Conservation (phyloP, 176 grass and related monocot genomes). For the Carex scoparia region DNA sequence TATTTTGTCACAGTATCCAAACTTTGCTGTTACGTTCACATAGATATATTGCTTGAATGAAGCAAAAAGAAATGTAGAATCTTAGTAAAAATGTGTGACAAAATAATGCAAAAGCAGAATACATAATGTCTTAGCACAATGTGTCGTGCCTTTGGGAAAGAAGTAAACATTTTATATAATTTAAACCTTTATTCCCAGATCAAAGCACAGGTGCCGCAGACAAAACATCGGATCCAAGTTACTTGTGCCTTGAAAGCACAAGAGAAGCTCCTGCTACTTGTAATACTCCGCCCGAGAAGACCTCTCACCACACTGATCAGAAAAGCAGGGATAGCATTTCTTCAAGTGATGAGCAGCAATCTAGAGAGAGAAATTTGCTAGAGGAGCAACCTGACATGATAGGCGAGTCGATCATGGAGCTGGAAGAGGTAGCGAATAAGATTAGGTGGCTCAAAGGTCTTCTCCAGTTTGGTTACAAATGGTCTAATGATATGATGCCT, state of each 20-base stretch:
- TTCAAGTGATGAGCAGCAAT: background rate
- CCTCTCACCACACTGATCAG: background rate
- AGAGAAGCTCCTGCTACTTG: background rate
- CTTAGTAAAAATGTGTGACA: background rate
- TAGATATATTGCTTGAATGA: background rate
- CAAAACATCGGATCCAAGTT: background rate
- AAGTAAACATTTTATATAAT: background rate
- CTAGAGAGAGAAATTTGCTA: background rate
- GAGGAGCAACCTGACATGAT: slow-evolving; percentile 3
- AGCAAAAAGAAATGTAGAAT: background rate
- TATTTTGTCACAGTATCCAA: background rate
- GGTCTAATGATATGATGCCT: slow-evolving; percentile 24
- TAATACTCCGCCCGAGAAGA: background rate
- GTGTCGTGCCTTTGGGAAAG: background rate
- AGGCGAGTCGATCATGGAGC: slow-evolving; percentile 21
- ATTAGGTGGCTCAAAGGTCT: slow-evolving; percentile 34
- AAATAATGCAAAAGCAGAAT: background rate
- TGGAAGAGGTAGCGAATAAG: slow-evolving; percentile 31
- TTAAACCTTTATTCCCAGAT: background rate
- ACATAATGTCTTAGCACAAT: background rate
- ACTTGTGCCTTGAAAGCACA: too few relatives aligned
- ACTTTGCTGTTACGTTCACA: background rate
- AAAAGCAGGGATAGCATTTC: background rate
- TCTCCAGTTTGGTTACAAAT: slow-evolving; percentile 13
- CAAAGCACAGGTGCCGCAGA: background rate